phyloP scores from a whole-genome alignment of 169 alveolate genomes.

The Cryptosporidium sp. region DNA sequence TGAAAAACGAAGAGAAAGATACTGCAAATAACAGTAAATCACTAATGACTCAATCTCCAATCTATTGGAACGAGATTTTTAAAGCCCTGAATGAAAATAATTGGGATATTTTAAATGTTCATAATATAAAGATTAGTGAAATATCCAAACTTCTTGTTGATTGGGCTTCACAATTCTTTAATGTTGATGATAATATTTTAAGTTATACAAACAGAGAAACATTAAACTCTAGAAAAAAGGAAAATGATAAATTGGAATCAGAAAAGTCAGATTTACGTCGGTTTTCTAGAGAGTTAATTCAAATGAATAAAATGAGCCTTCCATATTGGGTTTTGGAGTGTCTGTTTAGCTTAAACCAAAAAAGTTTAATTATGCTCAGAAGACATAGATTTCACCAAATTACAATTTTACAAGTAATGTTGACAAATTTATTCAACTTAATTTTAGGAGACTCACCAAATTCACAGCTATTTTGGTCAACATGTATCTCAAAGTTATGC shows the following conservation, averaged over 20 bases:
- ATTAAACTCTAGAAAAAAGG: neutral
- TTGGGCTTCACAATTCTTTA: constrained; percentile 57
- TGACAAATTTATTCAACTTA: constrained; percentile 53
- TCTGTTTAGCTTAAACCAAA: constrained; percentile 48
- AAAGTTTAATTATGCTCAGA: constrained; percentile 10
- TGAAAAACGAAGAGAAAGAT: neutral
- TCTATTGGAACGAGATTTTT: constrained; percentile 66
- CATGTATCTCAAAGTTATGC: constrained; percentile 58
- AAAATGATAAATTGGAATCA: neutral
- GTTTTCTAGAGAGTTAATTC: constrained; percentile 7
- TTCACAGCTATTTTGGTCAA: constrained; percentile 71
- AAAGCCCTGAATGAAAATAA: constrained; percentile 25
- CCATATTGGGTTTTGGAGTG: constrained; percentile 72
- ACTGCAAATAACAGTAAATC: constrained; percentile 6
- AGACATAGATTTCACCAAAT: constrained; percentile 62
- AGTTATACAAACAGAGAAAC: neutral
- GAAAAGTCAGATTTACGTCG: neutral
- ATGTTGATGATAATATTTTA: constrained; percentile 24
- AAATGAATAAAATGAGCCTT: constrained; percentile 17
- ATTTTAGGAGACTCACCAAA: constrained; percentile 71
- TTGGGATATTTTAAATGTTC: constrained; percentile 51
- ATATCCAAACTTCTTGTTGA: constrained; percentile 37
- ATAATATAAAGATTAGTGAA: constrained; percentile 32
- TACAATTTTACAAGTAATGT: constrained; percentile 53
- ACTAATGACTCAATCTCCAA: constrained; percentile 52